These are phyloP conservation scores for Remersonia thermophila DNA, from an alignment of 2,329 filamentous ascomycete species.

Conservation along the genomic window DNA sequence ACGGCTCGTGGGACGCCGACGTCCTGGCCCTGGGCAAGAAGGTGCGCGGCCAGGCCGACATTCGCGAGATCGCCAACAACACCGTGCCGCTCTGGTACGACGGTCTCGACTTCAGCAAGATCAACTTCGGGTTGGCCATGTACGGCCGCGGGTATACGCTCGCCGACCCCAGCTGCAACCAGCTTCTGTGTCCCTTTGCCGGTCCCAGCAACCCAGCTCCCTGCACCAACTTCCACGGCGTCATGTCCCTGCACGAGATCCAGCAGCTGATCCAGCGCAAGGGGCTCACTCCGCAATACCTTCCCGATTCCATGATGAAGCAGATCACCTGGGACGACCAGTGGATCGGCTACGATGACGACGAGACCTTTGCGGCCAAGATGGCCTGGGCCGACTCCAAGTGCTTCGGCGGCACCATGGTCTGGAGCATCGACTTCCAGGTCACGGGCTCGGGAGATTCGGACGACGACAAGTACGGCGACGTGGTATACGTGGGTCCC, in stretches of 20 bases:
- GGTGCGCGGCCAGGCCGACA: conserved; percentile 29
- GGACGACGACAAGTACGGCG: conserved; percentile 15
- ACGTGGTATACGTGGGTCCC: too few species aligned
- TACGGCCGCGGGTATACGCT: conserved; percentile 35
- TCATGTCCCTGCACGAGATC: conserved; percentile 23
- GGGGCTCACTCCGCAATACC: conserved; percentile 11
- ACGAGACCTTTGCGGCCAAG: conserved; percentile 17
- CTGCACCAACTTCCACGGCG: too few species aligned
- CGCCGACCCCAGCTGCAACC: conserved; percentile 17
- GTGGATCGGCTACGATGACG: conserved; percentile 19
- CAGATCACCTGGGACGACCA: conserved; percentile 18
- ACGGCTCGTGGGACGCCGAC: conserved; percentile 29
- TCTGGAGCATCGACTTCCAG: conserved; percentile 20
- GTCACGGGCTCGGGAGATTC: too few species aligned
- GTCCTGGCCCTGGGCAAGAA: conserved; percentile 20
- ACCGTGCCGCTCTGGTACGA: conserved; percentile 30
- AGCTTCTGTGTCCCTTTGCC: too few species aligned
- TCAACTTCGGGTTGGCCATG: conserved; percentile 34
- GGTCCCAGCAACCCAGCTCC: too few species aligned
- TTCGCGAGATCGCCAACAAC: conserved; percentile 28
- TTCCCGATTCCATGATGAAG: conserved; percentile 18
- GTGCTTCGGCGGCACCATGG: conserved; percentile 24
- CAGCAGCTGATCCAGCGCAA: conserved; percentile 17
- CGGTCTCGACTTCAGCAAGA: conserved; percentile 26
- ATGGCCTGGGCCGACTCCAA: conserved; percentile 16